phyloP scores from a whole-genome alignment of 1,139 yeast species.

The Lodderomyces jiufengensis region DNA sequence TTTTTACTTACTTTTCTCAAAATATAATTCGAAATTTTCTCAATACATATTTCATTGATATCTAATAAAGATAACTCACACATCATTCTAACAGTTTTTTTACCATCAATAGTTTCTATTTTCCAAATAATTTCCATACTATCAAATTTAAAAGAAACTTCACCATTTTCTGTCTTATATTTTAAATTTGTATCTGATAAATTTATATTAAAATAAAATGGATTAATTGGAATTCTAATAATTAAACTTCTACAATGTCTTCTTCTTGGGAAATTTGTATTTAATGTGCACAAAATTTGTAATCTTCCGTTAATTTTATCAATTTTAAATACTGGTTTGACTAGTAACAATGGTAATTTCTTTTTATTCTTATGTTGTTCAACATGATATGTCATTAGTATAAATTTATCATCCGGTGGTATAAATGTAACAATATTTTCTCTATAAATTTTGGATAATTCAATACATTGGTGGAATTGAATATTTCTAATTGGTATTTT shows the following conservation, averaged over 20 bases:
- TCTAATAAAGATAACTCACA: constrained; percentile 31
- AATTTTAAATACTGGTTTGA: constrained; percentile 34
- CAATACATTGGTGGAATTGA: constrained; percentile 47
- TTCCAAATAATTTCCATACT: constrained; percentile 60
- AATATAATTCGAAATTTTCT: constrained; percentile 10
- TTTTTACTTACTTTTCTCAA: constrained; percentile 2
- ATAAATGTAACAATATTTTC: constrained; percentile 40
- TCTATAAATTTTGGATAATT: constrained; percentile 35
- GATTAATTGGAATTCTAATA: constrained; percentile 36
- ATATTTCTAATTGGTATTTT: constrained; percentile 39
- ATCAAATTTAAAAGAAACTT: constrained; percentile 38
- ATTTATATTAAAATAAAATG: constrained; percentile 33
- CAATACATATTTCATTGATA: constrained; percentile 7
- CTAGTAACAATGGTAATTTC: constrained; percentile 36
- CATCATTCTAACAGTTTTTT: constrained; percentile 39
- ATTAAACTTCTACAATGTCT: constrained; percentile 32
- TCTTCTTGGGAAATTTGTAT: constrained; percentile 34
- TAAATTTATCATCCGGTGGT: constrained; percentile 46
- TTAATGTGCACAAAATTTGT: constrained; percentile 35
- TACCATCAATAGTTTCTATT: constrained; percentile 55
- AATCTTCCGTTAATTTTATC: constrained; percentile 21
- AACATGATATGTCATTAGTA: constrained; percentile 38
- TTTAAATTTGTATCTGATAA: constrained; percentile 30
- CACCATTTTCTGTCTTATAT: constrained; percentile 42
- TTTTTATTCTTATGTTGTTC: constrained; percentile 36